phyloP scores from a whole-genome alignment of 1,284 basidiomycete species.

The Malassezia brasiliensis region DNA sequence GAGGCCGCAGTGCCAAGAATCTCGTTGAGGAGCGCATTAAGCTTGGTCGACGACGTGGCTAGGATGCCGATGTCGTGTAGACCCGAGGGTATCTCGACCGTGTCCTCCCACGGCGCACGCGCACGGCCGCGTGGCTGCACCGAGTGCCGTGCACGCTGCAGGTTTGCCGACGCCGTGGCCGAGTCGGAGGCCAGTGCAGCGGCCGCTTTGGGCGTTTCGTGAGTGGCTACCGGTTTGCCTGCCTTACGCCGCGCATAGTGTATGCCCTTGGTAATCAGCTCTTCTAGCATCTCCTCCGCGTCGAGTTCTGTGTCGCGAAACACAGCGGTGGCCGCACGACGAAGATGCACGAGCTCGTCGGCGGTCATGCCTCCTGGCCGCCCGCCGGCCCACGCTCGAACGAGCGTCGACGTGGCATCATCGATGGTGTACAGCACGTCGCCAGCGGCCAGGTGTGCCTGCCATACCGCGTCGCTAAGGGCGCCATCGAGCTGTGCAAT shows the following conservation, averaged over 20 bases:
- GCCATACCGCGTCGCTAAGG: slow-evolving; percentile 3
- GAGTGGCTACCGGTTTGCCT: not conserved
- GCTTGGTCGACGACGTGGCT: slow-evolving; percentile 9
- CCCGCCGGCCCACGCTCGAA: slow-evolving; percentile 7
- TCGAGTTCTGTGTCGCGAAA: not conserved
- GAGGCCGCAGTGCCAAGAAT: not conserved
- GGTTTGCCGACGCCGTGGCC: not conserved
- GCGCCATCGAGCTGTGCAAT: slow-evolving; percentile 12
- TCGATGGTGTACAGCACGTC: not conserved
- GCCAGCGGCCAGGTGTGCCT: not conserved
- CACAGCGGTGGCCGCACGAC: not conserved
- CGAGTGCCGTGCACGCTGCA: not conserved
- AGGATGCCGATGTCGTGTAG: not conserved
- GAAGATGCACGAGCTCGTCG: slow-evolving; percentile 11
- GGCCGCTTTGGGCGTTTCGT: not conserved
- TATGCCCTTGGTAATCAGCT: slow-evolving; percentile 13
- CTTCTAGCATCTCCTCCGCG: slow-evolving; percentile 13
- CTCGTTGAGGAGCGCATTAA: slow-evolving; percentile 10
- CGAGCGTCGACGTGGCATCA: not conserved
- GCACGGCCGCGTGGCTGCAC: not conserved
- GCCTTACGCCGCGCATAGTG: not conserved
- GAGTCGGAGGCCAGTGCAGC: not conserved
- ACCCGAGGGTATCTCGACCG: not conserved
- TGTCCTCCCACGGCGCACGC: not conserved
- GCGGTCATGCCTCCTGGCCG: not conserved